Evolutionary conservation across 805 yeast genomes (phyloP).

Genomic region (Candida cerambycidarum): DNA sequence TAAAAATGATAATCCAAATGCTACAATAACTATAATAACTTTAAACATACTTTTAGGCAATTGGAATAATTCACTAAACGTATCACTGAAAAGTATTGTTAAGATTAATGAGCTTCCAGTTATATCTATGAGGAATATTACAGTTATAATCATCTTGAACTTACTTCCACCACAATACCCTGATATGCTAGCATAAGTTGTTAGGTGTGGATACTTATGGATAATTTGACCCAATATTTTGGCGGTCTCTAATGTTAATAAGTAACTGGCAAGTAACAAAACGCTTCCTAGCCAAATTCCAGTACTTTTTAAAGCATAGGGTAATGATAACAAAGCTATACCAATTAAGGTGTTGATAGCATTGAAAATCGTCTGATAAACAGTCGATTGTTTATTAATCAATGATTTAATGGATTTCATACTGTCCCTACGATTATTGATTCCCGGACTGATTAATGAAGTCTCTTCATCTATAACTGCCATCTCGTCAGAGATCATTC

Average conservation of each 20-base stretch:
- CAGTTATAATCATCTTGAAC: constrained; percentile 44
- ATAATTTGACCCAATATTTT: constrained; percentile 52
- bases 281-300: constrained; percentile 62
- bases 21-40: constrained; percentile 31
- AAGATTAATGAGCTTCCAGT: constrained; percentile 61
- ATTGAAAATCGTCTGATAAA: constrained; percentile 67
- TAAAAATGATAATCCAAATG: constrained; percentile 51
- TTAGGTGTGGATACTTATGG: constrained; percentile 34
- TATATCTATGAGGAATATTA: constrained; percentile 55
- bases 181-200: constrained; percentile 63
- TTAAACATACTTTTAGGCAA: constrained; percentile 25
- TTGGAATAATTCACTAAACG: constrained; percentile 51
- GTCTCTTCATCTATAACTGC: constrained; percentile 13
- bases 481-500: constrained; percentile 16
- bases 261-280: constrained; percentile 44
- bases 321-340: constrained; percentile 70
- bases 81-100: constrained; percentile 60
- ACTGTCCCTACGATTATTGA: constrained; percentile 11
- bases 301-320: constrained; percentile 63
- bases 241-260: constrained; percentile 55
- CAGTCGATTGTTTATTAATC: constrained; percentile 47
- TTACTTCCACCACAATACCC: constrained; percentile 46
- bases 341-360: constrained; percentile 75
- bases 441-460: constrained; percentile 7
- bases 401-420: constrained; percentile 12